These are phyloP conservation scores for Fusarium dlaminii DNA, from an alignment of 2,329 filamentous ascomycete species.

Conservation along the genomic window DNA sequence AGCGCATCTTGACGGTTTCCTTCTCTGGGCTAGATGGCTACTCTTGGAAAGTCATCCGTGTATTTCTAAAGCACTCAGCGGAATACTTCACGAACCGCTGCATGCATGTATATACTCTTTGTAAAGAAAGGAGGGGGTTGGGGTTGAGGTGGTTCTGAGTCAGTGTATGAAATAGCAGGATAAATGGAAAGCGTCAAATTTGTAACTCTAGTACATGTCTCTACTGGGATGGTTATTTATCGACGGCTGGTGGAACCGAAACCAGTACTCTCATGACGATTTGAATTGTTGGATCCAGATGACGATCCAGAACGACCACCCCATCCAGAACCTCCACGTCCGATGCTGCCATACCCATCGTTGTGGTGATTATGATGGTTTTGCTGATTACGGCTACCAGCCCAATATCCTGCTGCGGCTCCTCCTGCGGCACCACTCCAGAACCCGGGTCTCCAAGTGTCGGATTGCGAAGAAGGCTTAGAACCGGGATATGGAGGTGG, in stretches of 20 bases:
- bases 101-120: constrained; percentile 41
- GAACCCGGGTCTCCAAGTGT: constrained; percentile 77
- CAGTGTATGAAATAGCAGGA: constrained; percentile 39
- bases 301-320: constrained; percentile 44
- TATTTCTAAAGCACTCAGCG: constrained; percentile 40
- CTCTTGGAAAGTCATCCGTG: constrained; percentile 43
- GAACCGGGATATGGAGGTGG: constrained; percentile 58
- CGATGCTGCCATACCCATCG: constrained; percentile 48
- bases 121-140: constrained; percentile 26
- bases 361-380: constrained; percentile 39
- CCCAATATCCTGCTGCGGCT: constrained; percentile 73
- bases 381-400: constrained; percentile 58
- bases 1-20: constrained; percentile 34
- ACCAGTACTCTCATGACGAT: constrained; percentile 73
- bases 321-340: constrained; percentile 48
- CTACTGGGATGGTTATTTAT: constrained; percentile 42
- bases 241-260: constrained; percentile 75
- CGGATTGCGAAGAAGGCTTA: constrained; percentile 47
- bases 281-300: constrained; percentile 51
- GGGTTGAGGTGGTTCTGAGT: constrained; percentile 16
- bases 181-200: constrained; percentile 39
- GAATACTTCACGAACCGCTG: constrained; percentile 12
- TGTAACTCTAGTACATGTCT: not conserved
- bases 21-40: constrained; percentile 44
- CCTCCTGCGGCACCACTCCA: constrained; percentile 76